Evolutionary conservation across 345 rosid genomes (phyloP), one percentile per base, ranked within the genome.

Genomic region (Crucihimalaya himalaica): DNA sequence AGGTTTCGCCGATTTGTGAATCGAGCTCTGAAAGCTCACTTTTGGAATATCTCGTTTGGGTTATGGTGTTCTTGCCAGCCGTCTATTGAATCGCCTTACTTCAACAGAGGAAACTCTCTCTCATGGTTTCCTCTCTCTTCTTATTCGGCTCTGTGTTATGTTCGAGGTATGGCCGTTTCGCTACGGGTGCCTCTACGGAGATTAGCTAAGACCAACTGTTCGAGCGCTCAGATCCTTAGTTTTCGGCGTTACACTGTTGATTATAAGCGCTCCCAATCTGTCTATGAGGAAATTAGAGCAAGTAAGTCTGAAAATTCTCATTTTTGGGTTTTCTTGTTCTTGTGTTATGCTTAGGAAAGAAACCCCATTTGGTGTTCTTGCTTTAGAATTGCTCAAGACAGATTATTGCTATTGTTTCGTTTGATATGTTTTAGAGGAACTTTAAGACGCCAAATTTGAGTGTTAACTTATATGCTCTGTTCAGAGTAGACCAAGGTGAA

Each of bases 41-140:
- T 77, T 51, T 77, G 80, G 80, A 77, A 71, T 20, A 50, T 77
- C 56, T 70, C 80, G 39, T 70, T 45, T 71, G 56, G 67, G 62
- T 58, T 77, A 12, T 77, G 76, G 80, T 77, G 80, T 56, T 9
- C 40, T 47, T 77, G 80, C 29, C 80, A 77, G 18, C 20, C 48
- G 2, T 40, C 14, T 4, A 77, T 77, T 42, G 43, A 70, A 64
- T 70, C 80, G 13, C 76, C 68, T 0, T 27, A 70, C 61, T 55
- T 70, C 3, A 71, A 76, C 10, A 48, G 47, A 55, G 67, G 29
- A 70, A 10, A 2, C 14, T 77, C 63, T 28, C 66, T 70, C 23
- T 68, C 61, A 10, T 29, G 31, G 15, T 37, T 40, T 56, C 66
- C 76, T 63, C 55, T 1, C 7, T 2, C 7, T 20, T 77, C 67